Base-by-base conservation (phyloP, 2,329 filamentous ascomycete species). In the Sclerotinia minor region DNA sequence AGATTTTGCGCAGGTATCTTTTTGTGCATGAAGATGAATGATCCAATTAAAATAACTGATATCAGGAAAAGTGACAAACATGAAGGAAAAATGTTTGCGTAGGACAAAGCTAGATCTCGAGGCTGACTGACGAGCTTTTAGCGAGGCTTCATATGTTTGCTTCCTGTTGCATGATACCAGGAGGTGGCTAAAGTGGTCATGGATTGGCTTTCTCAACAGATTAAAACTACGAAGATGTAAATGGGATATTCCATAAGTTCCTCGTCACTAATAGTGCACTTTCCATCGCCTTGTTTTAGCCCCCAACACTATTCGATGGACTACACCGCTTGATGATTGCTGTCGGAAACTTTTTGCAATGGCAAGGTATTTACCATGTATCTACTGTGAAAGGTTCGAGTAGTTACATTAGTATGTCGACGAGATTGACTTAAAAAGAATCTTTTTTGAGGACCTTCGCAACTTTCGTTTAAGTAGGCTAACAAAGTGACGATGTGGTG, bases 131-230 rank as follows among this genome's bases (percentile, higher is more conserved):
- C 15, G 44, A 60, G 13, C 21, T 5, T 21, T 41, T 38, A 38
- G 45, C 45, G 59, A 61, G 2, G 29, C n/a, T 21, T 19, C 13
- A 13, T 26, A 29, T 21, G 64, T 65, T 65, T 65, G 52, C n/a
- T 66, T 5, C 19, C 15, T 45, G 21, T 50, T 7, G 15, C 15
- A 50, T 2, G 0, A 35, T 19, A 38, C 21, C 21, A 17, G 49
- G 38, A 5, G 21, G 3, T 50, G 29, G 29, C 19, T 38, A 38
- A 7, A 15, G 0, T 8, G 13, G 35, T 17, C 54, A 57, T 29
- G 24, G 49, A 19, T 1, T 24, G 19, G 3, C 21, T 38, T 11
- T 61, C 13, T 24, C 8, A 61, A 26, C 21, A 38, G 7, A 49
- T 38, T 35, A 3, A 38, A 55, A 24, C 32, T 5, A 26, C 3